Evolutionary conservation across 2,329 filamentous ascomycete species (phyloP).

Genomic region (Venturia effusa): DNA sequence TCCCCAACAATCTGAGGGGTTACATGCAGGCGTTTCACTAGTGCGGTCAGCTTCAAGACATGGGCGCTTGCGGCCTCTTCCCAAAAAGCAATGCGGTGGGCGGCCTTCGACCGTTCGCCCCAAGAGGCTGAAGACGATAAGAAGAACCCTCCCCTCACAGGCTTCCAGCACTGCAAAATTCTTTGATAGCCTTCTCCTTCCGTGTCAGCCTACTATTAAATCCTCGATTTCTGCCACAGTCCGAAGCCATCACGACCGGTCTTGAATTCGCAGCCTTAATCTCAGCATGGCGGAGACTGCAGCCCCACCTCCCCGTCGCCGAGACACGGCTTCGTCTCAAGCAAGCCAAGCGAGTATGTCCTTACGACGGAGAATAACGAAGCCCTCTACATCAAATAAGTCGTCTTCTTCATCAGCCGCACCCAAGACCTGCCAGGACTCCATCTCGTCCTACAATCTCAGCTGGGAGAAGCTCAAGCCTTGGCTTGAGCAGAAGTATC

Average conservation of each 20-base stretch:
- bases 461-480: neutral
- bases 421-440: neutral
- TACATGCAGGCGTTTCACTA: neutral
- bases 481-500: neutral
- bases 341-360: neutral
- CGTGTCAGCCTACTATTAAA: neutral
- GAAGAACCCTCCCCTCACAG: neutral
- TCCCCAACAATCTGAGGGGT: neutral
- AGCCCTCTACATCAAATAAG: neutral
- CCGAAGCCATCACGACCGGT: neutral
- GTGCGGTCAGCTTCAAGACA: neutral
- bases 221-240: neutral
- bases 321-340: neutral
- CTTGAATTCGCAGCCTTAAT: neutral
- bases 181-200: neutral
- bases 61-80: neutral
- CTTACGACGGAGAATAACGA: neutral
- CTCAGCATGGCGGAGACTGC: neutral
- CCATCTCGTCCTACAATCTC: neutral
- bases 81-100: neutral
- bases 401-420: neutral
- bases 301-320: neutral
- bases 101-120: neutral
- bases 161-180: neutral
- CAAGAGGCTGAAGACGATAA: neutral